These are phyloP conservation scores for Clausena lansium DNA, from an alignment of 345 rosid species.

Conservation along the genomic window DNA sequence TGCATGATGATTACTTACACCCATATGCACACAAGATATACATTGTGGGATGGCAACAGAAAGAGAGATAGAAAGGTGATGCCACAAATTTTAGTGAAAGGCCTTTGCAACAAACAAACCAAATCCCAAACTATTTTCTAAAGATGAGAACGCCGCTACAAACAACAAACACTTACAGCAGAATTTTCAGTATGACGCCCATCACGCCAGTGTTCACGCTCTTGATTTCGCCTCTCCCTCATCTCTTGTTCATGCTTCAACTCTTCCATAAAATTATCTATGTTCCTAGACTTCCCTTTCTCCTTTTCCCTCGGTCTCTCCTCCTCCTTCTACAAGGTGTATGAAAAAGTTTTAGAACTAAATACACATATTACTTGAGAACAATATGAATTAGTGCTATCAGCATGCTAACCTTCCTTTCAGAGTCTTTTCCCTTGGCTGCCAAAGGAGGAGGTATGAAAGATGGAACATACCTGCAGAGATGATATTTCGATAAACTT, in stretches of 20 bases:
- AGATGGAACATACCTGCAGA: slow-evolving; percentile 98
- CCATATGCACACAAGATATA: background rate
- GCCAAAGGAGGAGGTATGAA: slow-evolving; percentile 95
- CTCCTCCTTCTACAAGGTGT: slow-evolving; percentile 66
- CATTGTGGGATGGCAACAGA: background rate
- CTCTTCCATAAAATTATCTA: slow-evolving; percentile 98
- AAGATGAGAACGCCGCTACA: background rate
- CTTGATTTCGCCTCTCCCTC: slow-evolving; percentile 95
- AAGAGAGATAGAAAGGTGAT: background rate
- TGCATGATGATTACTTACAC: background rate
- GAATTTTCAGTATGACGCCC: slow-evolving; percentile 62
- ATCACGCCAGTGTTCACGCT: slow-evolving; percentile 77
- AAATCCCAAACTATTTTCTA: background rate
- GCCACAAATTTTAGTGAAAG: background rate
- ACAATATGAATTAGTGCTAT: background rate
- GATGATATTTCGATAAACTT: slow-evolving; percentile 41
- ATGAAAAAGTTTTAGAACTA: slow-evolving; percentile 18
- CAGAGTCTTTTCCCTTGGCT: slow-evolving; percentile 82
- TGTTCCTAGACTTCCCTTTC: slow-evolving; percentile 84
- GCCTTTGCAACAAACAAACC: background rate
- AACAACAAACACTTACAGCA: slow-evolving; percentile 45
- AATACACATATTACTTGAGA: background rate
- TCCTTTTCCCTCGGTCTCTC: slow-evolving; percentile 78
- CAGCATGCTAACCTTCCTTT: slow-evolving; percentile 63
- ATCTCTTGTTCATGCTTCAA: slow-evolving; percentile 95